Conservation (phyloP, 306 rosid species). For the Rosa rugosa region DNA sequence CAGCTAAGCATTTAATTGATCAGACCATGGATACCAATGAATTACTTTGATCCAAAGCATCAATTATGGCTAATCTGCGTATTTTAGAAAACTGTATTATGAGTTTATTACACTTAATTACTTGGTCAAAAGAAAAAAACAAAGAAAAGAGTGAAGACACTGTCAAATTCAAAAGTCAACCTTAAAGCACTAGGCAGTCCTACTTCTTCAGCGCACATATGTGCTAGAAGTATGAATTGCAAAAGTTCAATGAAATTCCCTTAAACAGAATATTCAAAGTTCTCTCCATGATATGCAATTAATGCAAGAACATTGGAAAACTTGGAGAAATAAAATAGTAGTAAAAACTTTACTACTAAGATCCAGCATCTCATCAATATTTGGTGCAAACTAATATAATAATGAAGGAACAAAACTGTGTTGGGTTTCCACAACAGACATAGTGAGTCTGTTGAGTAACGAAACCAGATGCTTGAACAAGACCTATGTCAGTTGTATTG, state of each 20-base stretch:
- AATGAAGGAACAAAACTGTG: background rate
- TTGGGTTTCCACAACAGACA: background rate
- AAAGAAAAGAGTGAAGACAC: too few species aligned
- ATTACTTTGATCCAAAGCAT: too few species aligned
- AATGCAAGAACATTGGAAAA: background rate
- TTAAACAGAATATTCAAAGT: background rate
- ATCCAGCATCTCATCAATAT: background rate
- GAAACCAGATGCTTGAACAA: constrained; percentile 1
- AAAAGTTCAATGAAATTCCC: background rate
- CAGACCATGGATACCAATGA: too few species aligned
- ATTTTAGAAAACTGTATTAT: too few species aligned
- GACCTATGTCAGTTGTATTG: background rate
- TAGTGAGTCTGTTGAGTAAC: background rate
- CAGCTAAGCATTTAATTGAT: too few species aligned
- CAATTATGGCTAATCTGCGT: too few species aligned
- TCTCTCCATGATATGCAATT: background rate
- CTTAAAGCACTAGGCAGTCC: too few species aligned
- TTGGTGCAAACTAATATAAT: background rate
- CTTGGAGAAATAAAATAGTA: background rate
- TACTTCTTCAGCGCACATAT: too few species aligned
- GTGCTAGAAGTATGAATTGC: background rate
- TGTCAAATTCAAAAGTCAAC: too few species aligned
- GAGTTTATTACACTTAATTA: too few species aligned
- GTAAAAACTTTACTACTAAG: background rate
- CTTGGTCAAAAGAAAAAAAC: too few species aligned